Evolutionary conservation across 2,329 filamentous ascomycete genomes (phyloP), one percentile per base, ranked within the genome.

Genomic region (Epichloe bromicola): DNA sequence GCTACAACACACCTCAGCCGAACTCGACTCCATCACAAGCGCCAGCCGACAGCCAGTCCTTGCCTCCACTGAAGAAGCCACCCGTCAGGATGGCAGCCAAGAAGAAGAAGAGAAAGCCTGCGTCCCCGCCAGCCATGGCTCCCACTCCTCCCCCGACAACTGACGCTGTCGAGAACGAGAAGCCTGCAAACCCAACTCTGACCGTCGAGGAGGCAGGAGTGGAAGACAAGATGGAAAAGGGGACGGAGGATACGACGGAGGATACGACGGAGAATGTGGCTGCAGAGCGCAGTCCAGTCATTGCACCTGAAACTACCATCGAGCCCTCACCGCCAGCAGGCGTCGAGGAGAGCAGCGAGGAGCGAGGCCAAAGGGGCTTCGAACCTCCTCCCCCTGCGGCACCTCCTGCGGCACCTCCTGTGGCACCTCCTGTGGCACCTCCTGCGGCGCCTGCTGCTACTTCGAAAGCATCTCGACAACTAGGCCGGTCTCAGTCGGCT

Each of bases 131-230:
- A 6, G 55, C 40, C 11, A 57, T 63, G 51, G 63, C 59, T 46
- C 64, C 63, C n/a, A 69, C 67, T 23, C 67, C 67, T 40, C 67
- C 67, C 65, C 65, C 66, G 20, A 70, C 67, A 5, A 70, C 67
- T 5, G 67, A 70, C 53, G 60, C 63, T 15, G 50, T 57, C 30
- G 67, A 70, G 36, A 67, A 61, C 30, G 67, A 70, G 36, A 67
- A 61, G 50, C 56, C 59, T 33, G 53, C 53, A 37, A 69, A 64
- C 51, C 66, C 61, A 5, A 36, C n/a, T 45, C 49, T 38, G 26
- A 33, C 39, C 12, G 43, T 17, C 50, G 43, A 30, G 20, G 17
- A 20, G 20, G 17, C 46, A 33, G 46, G 37, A 26, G 41, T 30
- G 51, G 46, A 36, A 5, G 49, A 48, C n/a, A 50, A 33, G 8